A percentile compares a stretch with the other conserved stretches of the same genome.
phyloP scores from a whole-genome alignment of 208 protist species.

The Leishmania turanica region DNA sequence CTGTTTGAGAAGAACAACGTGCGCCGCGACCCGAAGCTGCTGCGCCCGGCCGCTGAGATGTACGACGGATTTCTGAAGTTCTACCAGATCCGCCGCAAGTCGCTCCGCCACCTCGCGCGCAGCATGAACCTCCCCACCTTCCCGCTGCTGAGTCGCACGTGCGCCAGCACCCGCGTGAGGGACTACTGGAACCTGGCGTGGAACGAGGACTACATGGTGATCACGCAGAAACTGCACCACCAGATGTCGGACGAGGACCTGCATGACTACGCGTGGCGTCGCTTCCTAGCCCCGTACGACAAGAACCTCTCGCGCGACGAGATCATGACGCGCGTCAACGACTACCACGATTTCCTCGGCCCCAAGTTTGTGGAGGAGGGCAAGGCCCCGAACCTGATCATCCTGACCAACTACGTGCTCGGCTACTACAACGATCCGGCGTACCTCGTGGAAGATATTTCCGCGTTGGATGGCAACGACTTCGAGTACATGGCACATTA shows the following conservation, averaged over 20 bases:
- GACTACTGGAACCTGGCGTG: constrained; percentile 93
- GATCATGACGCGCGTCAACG: constrained; percentile 80
- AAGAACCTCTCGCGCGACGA: constrained; percentile 88
- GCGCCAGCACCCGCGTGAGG: constrained; percentile 78
- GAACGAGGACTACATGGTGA: constrained; percentile 94
- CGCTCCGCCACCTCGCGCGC: constrained; percentile 84
- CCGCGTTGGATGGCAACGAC: constrained; percentile 90
- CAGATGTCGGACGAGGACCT: constrained; percentile 90
- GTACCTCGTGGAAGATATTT: constrained; percentile 87
- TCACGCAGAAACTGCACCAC: constrained; percentile 86
- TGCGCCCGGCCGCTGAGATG: constrained; percentile 85
- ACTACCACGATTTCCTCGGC: constrained; percentile 90
- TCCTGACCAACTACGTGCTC: constrained; percentile 88
- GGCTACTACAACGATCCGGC: constrained; percentile 94
- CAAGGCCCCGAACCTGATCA: constrained; percentile 90
- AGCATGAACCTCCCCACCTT: constrained; percentile 92
- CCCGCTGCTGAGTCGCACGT: constrained; percentile 85
- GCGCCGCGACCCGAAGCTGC: constrained; percentile 80
- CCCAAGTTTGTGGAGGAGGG: constrained; percentile 83
- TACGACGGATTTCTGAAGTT: constrained; percentile 91
- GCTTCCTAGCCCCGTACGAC: constrained; percentile 89
- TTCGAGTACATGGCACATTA: constrained; percentile 87
- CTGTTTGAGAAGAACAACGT: constrained; percentile 94
- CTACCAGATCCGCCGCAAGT: constrained; percentile 83
- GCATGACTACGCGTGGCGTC: constrained; percentile 90